phyloP scores from a whole-genome alignment of 768 basidiomycete species.

The Suillus occidentalis region DNA sequence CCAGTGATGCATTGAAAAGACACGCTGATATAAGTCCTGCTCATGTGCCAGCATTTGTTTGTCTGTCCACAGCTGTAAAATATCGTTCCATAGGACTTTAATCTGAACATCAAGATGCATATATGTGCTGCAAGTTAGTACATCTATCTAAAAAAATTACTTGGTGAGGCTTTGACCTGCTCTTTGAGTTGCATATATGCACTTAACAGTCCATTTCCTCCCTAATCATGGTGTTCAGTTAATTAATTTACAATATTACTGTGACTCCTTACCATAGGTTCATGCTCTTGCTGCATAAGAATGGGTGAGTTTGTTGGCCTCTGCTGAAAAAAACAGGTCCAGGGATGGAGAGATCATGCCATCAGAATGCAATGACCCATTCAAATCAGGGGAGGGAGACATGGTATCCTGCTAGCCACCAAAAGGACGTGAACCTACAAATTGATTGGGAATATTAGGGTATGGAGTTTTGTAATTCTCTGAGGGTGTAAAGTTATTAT shows the following conservation, averaged over 20 bases:
- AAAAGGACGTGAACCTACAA: background rate
- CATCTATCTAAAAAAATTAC: background rate
- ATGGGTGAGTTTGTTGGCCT: background rate
- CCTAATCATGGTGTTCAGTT: background rate
- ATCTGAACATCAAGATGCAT: background rate
- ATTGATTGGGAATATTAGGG: background rate
- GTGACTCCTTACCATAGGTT: background rate
- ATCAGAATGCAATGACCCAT: background rate
- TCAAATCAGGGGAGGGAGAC: background rate
- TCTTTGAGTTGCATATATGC: constrained; percentile 2
- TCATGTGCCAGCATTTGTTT: background rate
- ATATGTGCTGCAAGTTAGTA: background rate
- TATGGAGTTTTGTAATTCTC: constrained; percentile 9
- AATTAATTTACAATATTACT: background rate
- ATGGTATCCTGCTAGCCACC: background rate
- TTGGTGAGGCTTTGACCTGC: background rate
- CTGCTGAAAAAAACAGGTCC: background rate
- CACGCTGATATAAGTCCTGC: background rate
- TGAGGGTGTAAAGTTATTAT: constrained; percentile 1
- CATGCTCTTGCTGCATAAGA: background rate
- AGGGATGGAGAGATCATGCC: background rate
- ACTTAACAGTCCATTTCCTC: background rate
- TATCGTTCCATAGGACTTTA: background rate
- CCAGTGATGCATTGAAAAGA: background rate
- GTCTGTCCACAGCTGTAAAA: background rate